A percentile compares a stretch with the other conserved stretches of the same genome.
phyloP scores from a whole-genome alignment of 75 land plant species.

The Pinus albicaulis region DNA sequence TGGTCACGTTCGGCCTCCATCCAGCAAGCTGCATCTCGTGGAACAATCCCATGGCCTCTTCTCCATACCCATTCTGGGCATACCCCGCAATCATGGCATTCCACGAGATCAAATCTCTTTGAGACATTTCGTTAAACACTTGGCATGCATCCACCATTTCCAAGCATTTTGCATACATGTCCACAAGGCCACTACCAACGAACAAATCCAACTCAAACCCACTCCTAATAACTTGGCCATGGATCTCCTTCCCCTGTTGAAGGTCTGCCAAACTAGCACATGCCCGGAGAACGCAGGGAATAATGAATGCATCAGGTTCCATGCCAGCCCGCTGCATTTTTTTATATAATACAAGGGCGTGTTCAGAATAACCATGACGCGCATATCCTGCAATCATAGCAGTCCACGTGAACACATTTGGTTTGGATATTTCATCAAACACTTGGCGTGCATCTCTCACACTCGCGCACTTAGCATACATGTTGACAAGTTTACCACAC shows the following conservation, averaged over 20 bases:
- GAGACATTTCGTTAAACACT: slow-evolving; percentile 49
- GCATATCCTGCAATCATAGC: too few species aligned
- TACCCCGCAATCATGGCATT: slow-evolving; percentile 47
- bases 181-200: slow-evolving; percentile 30
- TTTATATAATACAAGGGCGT: too few species aligned
- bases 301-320: slow-evolving; percentile 20
- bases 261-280: slow-evolving; percentile 17
- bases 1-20: slow-evolving; percentile 38
- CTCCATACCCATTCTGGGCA: slow-evolving; percentile 29
- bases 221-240: slow-evolving; percentile 18
- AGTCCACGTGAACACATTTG: too few species aligned
- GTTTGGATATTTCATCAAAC: too few species aligned
- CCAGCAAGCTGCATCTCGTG: slow-evolving; percentile 30
- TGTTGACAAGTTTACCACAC: too few species aligned
- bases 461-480: too few species aligned
- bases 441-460: too few species aligned
- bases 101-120: slow-evolving; percentile 37
- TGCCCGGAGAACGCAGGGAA: slow-evolving; percentile 41
- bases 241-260: slow-evolving; percentile 25
- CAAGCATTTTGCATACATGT: slow-evolving; percentile 45
- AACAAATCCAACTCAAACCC: slow-evolving; percentile 30
- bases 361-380: too few species aligned
- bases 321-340: slow-evolving; percentile 5
- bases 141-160: slow-evolving; percentile 27
- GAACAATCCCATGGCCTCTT: slow-evolving; percentile 28